Evolutionary conservation across 345 rosid species (phyloP).

Genomic region (Alliaria petiolata): DNA sequence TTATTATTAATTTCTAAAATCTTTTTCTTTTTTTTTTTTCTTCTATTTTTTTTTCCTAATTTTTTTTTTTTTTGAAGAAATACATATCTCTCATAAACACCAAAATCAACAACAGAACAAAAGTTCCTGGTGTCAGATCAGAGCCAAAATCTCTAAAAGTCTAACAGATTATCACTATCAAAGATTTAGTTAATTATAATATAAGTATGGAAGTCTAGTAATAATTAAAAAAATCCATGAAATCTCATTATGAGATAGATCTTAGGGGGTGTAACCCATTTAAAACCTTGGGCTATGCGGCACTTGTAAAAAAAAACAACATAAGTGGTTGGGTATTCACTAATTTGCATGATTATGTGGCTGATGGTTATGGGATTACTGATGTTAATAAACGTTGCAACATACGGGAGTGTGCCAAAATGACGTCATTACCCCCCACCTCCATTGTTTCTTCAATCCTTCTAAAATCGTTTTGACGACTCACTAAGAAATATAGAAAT

Average conservation of each 20-base stretch:
- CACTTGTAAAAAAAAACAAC: background rate
- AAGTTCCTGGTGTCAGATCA: too few species aligned
- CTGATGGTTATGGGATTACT: background rate
- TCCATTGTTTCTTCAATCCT: background rate
- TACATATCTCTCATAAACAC: too few species aligned
- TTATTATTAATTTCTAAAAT: too few species aligned
- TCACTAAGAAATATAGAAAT: constrained; percentile 11
- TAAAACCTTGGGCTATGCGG: background rate
- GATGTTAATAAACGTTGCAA: background rate
- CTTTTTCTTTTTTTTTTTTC: too few species aligned
- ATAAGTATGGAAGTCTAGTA: too few species aligned
- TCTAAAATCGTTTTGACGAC: background rate
- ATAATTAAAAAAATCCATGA: background rate
- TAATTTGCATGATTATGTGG: constrained; percentile 5
- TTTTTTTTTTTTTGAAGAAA: too few species aligned
- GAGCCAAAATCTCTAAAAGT: too few species aligned
- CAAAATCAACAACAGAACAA: too few species aligned
- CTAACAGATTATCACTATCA: too few species aligned
- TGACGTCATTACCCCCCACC: constrained; percentile 4
- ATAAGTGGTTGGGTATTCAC: background rate
- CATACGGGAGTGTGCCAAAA: background rate
- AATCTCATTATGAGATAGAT: background rate
- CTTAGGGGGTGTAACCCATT: background rate
- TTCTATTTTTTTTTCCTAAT: too few species aligned
- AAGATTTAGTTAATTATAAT: too few species aligned